Conservation (phyloP, 257 asterid species). For the Solanum bukasovii region DNA sequence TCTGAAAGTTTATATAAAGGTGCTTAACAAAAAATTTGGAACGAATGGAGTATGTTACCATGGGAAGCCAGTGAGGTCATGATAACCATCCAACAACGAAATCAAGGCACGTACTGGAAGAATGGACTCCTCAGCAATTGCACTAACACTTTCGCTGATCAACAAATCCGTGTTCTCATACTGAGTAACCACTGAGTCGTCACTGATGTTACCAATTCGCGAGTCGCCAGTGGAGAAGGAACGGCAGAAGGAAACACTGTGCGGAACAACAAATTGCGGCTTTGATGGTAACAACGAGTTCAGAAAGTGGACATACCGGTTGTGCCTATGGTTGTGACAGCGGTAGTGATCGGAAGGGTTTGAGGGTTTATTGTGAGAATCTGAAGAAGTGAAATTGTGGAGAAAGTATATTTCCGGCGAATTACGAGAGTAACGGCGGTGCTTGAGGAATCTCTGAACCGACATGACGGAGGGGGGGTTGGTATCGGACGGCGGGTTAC, state of each 20-base stretch:
- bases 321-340: background rate
- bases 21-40: background rate
- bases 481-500: background rate
- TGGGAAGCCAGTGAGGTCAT: constrained; percentile 27
- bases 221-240: constrained; percentile 15
- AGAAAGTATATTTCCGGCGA: background rate
- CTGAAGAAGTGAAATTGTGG: background rate
- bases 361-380: background rate
- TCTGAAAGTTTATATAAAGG: background rate
- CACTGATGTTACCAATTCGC: background rate
- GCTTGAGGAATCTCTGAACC: background rate
- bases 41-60: constrained; percentile 15
- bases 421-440: constrained; percentile 9
- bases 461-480: background rate
- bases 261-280: background rate
- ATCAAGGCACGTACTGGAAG: constrained; percentile 28
- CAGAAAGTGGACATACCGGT: background rate
- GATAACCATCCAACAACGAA: constrained; percentile 25
- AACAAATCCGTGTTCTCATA: background rate
- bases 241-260: constrained; percentile 4
- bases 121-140: constrained; percentile 4
- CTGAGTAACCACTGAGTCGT: constrained; percentile 5
- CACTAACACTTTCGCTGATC: background rate
- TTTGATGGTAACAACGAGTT: background rate
- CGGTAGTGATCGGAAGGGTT: background rate